Evolutionary conservation across 345 rosid genomes (phyloP), one percentile per base, ranked within the genome.

Genomic region (Excoecaria cochinchinensis): DNA sequence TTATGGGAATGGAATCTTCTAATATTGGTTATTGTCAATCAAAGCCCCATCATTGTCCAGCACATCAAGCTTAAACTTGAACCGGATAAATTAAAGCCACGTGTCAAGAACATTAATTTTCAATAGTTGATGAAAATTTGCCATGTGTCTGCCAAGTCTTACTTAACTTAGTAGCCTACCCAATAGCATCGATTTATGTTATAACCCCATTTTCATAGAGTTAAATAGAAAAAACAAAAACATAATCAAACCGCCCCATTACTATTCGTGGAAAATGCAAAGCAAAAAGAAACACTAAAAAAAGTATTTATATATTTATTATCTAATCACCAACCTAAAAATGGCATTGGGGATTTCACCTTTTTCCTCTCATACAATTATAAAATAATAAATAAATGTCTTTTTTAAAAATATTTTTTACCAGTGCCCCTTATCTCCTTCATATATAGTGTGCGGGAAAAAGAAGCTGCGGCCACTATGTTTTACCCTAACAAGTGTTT

Each of bases 31-130:
- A 66, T 8, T 24, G 24, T 22, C 57, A 53, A 53, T 14, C 11
- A 7, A 64, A 60, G 31, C 31, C 31, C 78, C 83, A 75, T 80
- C 82, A 38, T 70, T 77, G 51, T 79, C 81, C 53, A 63, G 72
- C 75, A 50, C 71, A 72, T 73, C 40, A 71, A 48, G 70, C 22
- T 44, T 52, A 67, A n/a, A 80, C 79, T 72, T 69, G 77, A 63
- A 72, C 76, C 84, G 76, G 82, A 84, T 84, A 77, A 60, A 7
- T n/a, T 22, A 0, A 52, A 4, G 78, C 79, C 87, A 80, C 72
- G 84, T 78, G 83, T 79, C 78, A 59, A 1, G 3, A 0, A 3
- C 25, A 51, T 0, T 8, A 8, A n/a, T 65, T 60, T 44, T 47
- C 9, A 67, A 10, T 52, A 48, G 68, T 25, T 25, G 22, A 17